Evolutionary conservation across 139 green algal genomes (phyloP).

Genomic region (Ettlia oleoabundans): DNA sequence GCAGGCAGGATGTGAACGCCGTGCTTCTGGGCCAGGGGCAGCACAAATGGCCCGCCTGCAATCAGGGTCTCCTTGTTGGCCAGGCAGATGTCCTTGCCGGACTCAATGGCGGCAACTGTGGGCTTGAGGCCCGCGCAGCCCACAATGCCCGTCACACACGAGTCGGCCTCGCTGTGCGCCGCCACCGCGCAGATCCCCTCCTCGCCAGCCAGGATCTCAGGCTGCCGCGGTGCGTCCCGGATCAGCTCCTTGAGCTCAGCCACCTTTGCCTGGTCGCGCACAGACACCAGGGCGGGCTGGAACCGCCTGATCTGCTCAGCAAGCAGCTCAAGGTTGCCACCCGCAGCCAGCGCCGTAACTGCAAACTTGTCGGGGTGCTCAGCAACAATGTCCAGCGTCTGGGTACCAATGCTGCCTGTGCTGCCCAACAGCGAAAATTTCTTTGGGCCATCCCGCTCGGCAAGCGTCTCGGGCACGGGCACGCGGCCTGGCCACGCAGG

Average conservation of each 20-base stretch:
- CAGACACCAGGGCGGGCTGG: conserved; percentile 88
- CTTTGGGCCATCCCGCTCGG: conserved; percentile 63
- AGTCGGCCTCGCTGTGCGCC: conserved; percentile 51
- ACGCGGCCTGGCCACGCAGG: conserved; percentile 69
- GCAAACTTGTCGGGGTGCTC: conserved; percentile 95
- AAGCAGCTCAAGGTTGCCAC: conserved; percentile 93
- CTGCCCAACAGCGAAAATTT: conserved; percentile 93
- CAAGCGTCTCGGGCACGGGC: conserved; percentile 44
- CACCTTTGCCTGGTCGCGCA: conserved; percentile 69
- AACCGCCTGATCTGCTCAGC: conserved; percentile 85
- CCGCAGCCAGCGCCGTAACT: conserved; percentile 92
- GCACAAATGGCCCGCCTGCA: conserved; percentile 90
- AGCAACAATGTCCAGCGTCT: conserved; percentile 97
- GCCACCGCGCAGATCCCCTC: conserved; percentile 81
- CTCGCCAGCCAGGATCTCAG: conserved; percentile 92
- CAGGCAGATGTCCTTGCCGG: conserved; percentile 98
- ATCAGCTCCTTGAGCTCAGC: conserved; percentile 61
- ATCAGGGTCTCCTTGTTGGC: conserved; percentile 99
- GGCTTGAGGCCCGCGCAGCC: conserved; percentile 96
- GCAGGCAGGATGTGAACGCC: conserved; percentile 95
- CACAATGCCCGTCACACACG: conserved; percentile 89
- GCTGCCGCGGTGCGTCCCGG: conserved; percentile 67
- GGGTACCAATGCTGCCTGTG: conserved; percentile 98
- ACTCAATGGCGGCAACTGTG: conserved; percentile 96
- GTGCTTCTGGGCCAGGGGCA: conserved; percentile 93